phyloP scores from a whole-genome alignment of 1,139 yeast species.

The Arxiozyma slooffiae region DNA sequence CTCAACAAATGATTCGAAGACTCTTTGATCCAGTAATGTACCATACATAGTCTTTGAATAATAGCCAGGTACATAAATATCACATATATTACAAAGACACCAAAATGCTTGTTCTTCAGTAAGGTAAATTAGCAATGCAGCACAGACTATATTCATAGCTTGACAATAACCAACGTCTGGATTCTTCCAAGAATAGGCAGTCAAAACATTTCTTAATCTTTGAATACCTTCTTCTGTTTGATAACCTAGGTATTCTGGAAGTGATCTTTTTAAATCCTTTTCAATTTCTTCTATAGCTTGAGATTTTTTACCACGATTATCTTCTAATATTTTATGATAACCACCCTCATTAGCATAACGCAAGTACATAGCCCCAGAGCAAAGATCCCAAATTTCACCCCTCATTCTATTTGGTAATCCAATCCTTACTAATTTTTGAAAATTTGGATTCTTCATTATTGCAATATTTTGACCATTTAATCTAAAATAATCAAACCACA shows the following conservation, averaged over 20 bases:
- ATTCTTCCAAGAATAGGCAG: conserved; percentile 93
- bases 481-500: conserved; percentile 87
- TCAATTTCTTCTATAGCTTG: conserved; percentile 93
- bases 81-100: conserved; percentile 79
- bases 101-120: conserved; percentile 97
- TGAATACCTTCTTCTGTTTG: conserved; percentile 78
- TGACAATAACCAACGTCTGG: conserved; percentile 98
- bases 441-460: conserved; percentile 61
- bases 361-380: conserved; percentile 75
- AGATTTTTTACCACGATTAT: conserved; percentile 54
- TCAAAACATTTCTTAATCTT: conserved; percentile 73
- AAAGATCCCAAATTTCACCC: conserved; percentile 93
- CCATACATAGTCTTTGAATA: conserved; percentile 98
- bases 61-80: conserved; percentile 83
- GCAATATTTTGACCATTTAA: conserved; percentile 80
- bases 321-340: conserved; percentile 49
- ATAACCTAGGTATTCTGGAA: conserved; percentile 94
- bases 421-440: conserved; percentile 72
- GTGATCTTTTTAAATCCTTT: conserved; percentile 84
- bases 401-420: conserved; percentile 87
- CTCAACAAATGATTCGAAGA: conserved; percentile 81
- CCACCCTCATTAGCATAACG: conserved; percentile 55
- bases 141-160: conserved; percentile 97
- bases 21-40: conserved; percentile 84
- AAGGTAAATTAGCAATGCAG: conserved; percentile 85